Evolutionary conservation across 805 yeast genomes (phyloP).

Genomic region (Saturnispora serradocipensis): DNA sequence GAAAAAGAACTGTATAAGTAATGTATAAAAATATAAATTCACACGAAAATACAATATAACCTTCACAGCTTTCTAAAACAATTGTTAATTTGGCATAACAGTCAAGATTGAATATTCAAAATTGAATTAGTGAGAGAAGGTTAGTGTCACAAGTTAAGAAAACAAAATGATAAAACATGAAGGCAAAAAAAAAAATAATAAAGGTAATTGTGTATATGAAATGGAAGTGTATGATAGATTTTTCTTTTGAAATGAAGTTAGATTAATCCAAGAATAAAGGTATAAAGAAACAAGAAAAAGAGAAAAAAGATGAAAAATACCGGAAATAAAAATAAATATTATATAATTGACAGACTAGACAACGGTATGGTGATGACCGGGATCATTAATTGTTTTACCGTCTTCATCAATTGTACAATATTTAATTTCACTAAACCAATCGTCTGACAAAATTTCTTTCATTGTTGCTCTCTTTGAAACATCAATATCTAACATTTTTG

Average conservation of each 20-base stretch:
- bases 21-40: not conserved
- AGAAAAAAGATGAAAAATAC: not conserved
- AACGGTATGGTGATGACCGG: conserved; percentile 43
- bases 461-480: conserved; percentile 55
- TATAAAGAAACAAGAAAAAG: not conserved
- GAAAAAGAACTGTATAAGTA: not conserved
- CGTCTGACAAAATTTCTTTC: conserved; percentile 56
- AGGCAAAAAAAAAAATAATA: not conserved
- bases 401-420: conserved; percentile 47
- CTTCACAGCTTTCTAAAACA: not conserved
- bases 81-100: not conserved
- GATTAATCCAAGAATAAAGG: not conserved
- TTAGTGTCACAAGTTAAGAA: not conserved
- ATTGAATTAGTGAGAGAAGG: not conserved
- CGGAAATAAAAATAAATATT: not conserved
- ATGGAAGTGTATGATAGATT: not conserved
- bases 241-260: not conserved
- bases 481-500: conserved; percentile 56
- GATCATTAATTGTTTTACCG: conserved; percentile 33
- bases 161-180: not conserved
- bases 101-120: not conserved
- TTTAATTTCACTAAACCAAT: conserved; percentile 57
- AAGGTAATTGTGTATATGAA: not conserved
- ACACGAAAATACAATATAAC: not conserved
- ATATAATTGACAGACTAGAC: conserved; percentile 18